Conservation (phyloP, 176 grass and related monocot genomes). For the Zoysia japonica region DNA sequence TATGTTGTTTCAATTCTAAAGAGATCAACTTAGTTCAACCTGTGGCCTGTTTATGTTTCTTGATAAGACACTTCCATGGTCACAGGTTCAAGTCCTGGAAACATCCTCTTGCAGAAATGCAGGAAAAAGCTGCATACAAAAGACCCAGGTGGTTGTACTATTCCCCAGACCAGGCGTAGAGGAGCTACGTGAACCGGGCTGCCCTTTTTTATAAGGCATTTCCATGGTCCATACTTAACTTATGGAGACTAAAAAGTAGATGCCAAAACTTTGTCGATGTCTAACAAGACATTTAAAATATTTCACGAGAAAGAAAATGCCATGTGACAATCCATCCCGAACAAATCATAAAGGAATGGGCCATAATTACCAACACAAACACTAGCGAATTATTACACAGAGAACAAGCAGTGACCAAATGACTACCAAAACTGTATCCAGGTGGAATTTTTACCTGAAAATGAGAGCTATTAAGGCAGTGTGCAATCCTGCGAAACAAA, state of each 20-base stretch:
- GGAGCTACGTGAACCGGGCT: too few species aligned
- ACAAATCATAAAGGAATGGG: not conserved
- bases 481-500: slow-evolving; percentile 68
- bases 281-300: not conserved
- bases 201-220: not conserved
- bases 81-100: too few species aligned
- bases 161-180: too few species aligned
- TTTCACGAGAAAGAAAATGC: not conserved
- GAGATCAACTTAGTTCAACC: slow-evolving; percentile 7
- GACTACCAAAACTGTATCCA: slow-evolving; percentile 1
- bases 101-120: too few species aligned
- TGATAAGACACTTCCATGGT: slow-evolving; percentile 3
- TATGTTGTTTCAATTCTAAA: slow-evolving; percentile 5
- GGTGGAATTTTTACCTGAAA: slow-evolving; percentile 67
- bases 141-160: too few species aligned
- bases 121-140: too few species aligned
- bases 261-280: not conserved
- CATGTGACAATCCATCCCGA: not conserved
- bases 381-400: not conserved
- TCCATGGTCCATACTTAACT: not conserved
- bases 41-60: not conserved
- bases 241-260: not conserved
- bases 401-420: not conserved
- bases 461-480: slow-evolving; percentile 87
- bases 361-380: not conserved